Base-by-base conservation (phyloP, 345 rosid species). In the Geranium rotundifolium region DNA sequence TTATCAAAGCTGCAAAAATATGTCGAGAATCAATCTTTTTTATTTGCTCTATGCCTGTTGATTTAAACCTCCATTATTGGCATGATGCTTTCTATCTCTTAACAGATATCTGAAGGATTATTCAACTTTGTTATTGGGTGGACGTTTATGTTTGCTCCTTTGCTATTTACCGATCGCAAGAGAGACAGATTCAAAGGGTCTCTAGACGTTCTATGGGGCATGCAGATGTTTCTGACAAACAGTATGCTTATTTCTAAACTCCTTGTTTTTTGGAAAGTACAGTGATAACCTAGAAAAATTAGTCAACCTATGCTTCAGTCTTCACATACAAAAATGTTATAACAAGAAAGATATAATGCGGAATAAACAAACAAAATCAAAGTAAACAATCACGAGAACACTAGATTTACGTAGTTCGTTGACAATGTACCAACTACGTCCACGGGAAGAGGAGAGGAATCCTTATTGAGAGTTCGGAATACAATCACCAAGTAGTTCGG, bases 61-160 rank as follows among this genome's bases (percentile, higher is more conserved):
- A 54, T 62, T 4, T 56, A 54, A 20, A 5, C 56, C 12, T 60
- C 29, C 29, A 19, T 54, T 17, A 10, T 66, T 17, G 56, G 13
- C 5, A 49, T 39, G 4, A 10, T n/a, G 58, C 16, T 54, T 19
- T 65, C 50, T 58, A 41, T 63, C 55, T 64, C 37, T 54, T 54
- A 29, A 62, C 82, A 87, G 97, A 76, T 84, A 76, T 74, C 95
- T 58, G 99, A 93, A 82, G 99, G 97, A 61, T 76, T 89, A 52
- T 93, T 89, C 82, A 93, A 93, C 87, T 89, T 89, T 63, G 95
- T 87, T 5, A 83, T 93, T 56, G 95, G 95, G 27, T 93, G 97
- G 99, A 93, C 97, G 6, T 84, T 93, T 72, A 83, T 93, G 99
- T 90, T 89, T 76, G 97, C 99, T 69, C 99, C 97, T 0, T 71